phyloP scores from a whole-genome alignment of 768 basidiomycete genomes.

The Mycena pura region DNA sequence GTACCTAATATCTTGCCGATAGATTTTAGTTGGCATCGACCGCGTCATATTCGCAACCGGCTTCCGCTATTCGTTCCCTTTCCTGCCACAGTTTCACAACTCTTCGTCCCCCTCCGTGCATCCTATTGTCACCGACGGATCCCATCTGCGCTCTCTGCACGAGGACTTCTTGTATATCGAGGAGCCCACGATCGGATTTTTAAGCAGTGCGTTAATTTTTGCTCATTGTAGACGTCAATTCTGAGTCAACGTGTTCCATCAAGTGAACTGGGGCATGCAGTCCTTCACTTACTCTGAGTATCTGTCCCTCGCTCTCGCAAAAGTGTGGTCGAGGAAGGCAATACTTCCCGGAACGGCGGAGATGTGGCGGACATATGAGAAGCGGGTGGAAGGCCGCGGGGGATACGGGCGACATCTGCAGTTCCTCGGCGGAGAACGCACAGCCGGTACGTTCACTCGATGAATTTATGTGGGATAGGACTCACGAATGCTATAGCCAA shows the following conservation, averaged over 20 bases:
- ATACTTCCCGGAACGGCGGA: slow-evolving; percentile 39
- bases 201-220: slow-evolving; percentile 16
- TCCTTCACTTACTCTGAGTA: slow-evolving; percentile 48
- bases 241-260: neutral
- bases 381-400: slow-evolving; percentile 37
- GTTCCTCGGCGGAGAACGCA: slow-evolving; percentile 39
- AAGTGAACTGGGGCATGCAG: slow-evolving; percentile 49
- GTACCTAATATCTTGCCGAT: slow-evolving; percentile 12
- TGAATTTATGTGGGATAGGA: too few relatives aligned
- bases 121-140: slow-evolving; percentile 36
- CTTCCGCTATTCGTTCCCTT: slow-evolving; percentile 40
- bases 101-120: slow-evolving; percentile 16
- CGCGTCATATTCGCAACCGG: slow-evolving; percentile 40
- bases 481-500: slow-evolving; percentile 24
- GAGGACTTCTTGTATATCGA: slow-evolving; percentile 40
- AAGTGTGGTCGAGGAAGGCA: slow-evolving; percentile 45
- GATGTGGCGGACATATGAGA: slow-evolving; percentile 42
- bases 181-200: slow-evolving; percentile 39
- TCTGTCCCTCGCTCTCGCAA: slow-evolving; percentile 42
- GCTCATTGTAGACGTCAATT: neutral
- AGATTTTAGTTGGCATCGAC: slow-evolving; percentile 33
- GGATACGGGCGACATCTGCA: slow-evolving; percentile 47
- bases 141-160: slow-evolving; percentile 35
- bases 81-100: slow-evolving; percentile 37
- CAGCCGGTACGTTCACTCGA: slow-evolving; percentile 26